Percentiles rank a stretch among this genome's conserved stretches.
phyloP scores from a whole-genome alignment of 768 basidiomycete species.

The Gymnopilus dilepis region DNA sequence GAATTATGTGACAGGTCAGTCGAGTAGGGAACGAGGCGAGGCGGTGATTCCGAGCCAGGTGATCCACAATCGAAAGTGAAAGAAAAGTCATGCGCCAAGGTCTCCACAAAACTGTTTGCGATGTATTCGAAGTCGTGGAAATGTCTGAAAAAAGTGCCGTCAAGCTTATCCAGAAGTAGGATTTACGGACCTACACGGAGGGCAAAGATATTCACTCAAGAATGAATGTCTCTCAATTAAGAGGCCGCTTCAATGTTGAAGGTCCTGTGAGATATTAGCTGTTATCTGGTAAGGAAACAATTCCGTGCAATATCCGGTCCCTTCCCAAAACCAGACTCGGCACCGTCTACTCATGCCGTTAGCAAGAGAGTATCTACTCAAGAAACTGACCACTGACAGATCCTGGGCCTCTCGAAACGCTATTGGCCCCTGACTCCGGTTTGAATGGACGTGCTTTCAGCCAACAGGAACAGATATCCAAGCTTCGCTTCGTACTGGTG shows the following conservation, averaged over 20 bases:
- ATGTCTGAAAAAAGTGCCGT: background rate
- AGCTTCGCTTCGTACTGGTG: background rate
- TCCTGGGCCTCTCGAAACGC: background rate
- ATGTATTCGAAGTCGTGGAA: conserved; percentile 4
- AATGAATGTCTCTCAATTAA: background rate
- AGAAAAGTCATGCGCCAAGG: conserved; percentile 11
- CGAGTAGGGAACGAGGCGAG: conserved; percentile 1
- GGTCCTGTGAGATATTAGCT: conserved; percentile 1
- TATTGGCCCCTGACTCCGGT: background rate
- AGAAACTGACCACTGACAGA: background rate
- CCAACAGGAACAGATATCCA: background rate
- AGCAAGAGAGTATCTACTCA: conserved; percentile 2
- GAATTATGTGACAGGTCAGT: conserved; percentile 7
- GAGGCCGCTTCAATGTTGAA: conserved; percentile 6
- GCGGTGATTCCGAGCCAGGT: conserved; percentile 7
- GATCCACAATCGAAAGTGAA: conserved; percentile 9
- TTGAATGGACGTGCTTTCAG: background rate
- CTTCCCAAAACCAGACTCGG: conserved; percentile 2
- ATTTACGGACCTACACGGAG: background rate
- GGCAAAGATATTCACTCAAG: background rate
- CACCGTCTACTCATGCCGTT: conserved; percentile 5
- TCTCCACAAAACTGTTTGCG: conserved; percentile 1
- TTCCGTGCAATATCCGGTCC: conserved; percentile 2
- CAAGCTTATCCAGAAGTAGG: background rate
- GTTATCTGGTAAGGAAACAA: background rate